Base-by-base conservation (phyloP, 176 grass and related monocot species). In the Otatea glauca region DNA sequence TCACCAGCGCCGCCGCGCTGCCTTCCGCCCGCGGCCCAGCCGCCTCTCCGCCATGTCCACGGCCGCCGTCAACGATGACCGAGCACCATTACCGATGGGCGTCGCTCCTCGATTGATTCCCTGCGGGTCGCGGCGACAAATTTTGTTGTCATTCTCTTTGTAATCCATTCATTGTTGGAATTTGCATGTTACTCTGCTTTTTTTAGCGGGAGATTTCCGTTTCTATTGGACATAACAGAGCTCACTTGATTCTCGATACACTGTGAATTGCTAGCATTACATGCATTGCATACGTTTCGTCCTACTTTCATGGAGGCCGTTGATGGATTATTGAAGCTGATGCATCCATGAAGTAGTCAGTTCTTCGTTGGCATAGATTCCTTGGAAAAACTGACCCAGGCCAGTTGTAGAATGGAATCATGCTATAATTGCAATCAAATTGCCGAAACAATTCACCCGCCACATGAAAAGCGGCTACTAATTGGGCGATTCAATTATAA, bases 11-110 rank as follows among this genome's bases (percentile, higher is more conserved):
- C 81, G 86, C 75, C 84, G 60, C 13, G 37, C 29, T 0, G 66
- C 81, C 3, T 94, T 89, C 81, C 83, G 70, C 53, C 88, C 75
- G 43, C 66, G 86, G 37, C 90, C 80, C 59, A 91, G 88, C 81
- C 88, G 88, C 32, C 85, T 94, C 67, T 88, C 77, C 39, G 42
- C 7, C 53, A 75, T 86, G 90, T 94, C 88, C 47, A 49, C 48
- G 17, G 55, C 80, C 50, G 11, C 61, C 34, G 8, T 27, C 41
- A 42, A 42, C 7, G 34, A 39, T 21, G 2, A 32, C 34, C 29
- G 47, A 0, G 14, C 62, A 9, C 13, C 58, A 7, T 16, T 43
- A 14, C 64, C 45, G 1, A 4, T 23, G 10, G 9, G 20, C 58
- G 58, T 62, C 23, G 59, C 3, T 63, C 35, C 54, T 77, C 54